These are phyloP conservation scores for Scutellaria minor DNA, from an alignment of 257 asterid species.

Conservation along the genomic window DNA sequence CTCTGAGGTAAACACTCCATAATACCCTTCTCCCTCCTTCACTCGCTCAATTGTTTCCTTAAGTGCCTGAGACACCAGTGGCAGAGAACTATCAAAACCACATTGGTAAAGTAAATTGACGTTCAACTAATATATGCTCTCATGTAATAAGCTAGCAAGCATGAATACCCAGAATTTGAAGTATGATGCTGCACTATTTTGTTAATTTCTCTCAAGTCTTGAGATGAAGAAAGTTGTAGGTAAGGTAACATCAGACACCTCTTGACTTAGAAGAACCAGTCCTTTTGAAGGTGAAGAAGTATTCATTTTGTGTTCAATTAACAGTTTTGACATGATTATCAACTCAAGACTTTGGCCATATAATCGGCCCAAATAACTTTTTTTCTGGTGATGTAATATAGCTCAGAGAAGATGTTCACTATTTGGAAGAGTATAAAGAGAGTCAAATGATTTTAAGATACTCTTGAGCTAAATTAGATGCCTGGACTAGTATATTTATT, in stretches of 20 bases:
- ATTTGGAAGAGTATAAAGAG: constrained; percentile 1
- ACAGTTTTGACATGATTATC: neutral
- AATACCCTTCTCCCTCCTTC: constrained; percentile 50
- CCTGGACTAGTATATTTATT: neutral
- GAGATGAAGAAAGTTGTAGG: neutral
- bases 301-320: neutral
- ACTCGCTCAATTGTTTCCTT: constrained; percentile 72
- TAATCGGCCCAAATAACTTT: neutral
- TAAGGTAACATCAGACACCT: neutral
- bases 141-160: neutral
- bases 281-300: neutral
- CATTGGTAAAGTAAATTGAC: neutral
- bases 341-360: neutral
- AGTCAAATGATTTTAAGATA: neutral
- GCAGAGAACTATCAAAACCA: constrained; percentile 24
- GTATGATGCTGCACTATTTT: neutral
- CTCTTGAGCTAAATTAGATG: neutral
- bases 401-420: constrained; percentile 4
- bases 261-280: neutral
- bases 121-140: neutral
- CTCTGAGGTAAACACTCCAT: constrained; percentile 50
- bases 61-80: constrained; percentile 57
- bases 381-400: neutral
- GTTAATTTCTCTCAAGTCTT: neutral
- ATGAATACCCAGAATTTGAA: constrained; percentile 9